phyloP scores from a whole-genome alignment of 2,329 filamentous ascomycete species.

The Phialocephala sp. region DNA sequence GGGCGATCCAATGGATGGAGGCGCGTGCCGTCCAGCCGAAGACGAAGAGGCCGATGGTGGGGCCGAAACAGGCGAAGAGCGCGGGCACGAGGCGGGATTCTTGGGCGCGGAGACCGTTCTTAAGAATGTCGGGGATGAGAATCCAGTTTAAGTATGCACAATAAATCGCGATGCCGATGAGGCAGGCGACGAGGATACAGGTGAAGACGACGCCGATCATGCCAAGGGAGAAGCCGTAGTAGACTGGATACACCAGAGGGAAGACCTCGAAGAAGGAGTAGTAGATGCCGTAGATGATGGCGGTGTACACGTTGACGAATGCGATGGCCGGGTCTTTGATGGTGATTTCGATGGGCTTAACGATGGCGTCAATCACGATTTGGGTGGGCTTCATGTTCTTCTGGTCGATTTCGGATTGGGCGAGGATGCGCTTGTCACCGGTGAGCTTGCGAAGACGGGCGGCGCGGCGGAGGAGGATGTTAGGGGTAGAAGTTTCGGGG shows the following conservation, averaged over 20 bases:
- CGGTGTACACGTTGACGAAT: constrained; percentile 66
- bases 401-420: constrained; percentile 69
- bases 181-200: constrained; percentile 61
- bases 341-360: constrained; percentile 65
- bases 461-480: constrained; percentile 66
- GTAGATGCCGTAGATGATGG: constrained; percentile 66
- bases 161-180: constrained; percentile 57
- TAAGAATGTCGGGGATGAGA: constrained; percentile 56
- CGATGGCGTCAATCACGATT: constrained; percentile 47
- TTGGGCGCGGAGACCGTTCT: constrained; percentile 55
- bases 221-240: constrained; percentile 65
- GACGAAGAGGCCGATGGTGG: constrained; percentile 64
- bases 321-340: constrained; percentile 66
- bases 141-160: constrained; percentile 57
- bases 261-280: constrained; percentile 72
- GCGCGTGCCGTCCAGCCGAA: constrained; percentile 62
- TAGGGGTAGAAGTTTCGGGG: constrained; percentile 66
- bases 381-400: constrained; percentile 54
- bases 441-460: constrained; percentile 65
- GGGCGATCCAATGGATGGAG: constrained; percentile 59
- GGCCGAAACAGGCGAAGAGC: constrained; percentile 56
- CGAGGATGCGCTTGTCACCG: constrained; percentile 59
- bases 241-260: constrained; percentile 63
- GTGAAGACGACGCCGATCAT: constrained; percentile 65
- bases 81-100: constrained; percentile 62